phyloP scores from a whole-genome alignment of 352 stramenopile species.

The Saprolegnia diclina region DNA sequence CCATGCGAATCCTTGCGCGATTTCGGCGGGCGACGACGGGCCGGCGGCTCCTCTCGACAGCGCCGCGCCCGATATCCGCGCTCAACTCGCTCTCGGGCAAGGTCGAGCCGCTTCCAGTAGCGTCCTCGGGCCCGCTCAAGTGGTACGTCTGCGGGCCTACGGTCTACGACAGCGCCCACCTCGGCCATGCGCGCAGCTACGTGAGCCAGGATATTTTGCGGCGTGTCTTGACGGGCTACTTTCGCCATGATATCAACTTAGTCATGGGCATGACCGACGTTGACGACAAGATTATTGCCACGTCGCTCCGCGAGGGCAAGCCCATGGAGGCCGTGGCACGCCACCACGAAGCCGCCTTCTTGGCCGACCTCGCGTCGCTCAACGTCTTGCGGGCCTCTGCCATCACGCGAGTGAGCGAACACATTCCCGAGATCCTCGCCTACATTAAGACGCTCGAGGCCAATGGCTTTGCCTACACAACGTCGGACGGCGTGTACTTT shows the following conservation, averaged over 20 bases:
- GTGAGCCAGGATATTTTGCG: constrained; percentile 92
- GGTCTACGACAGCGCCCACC: constrained; percentile 97
- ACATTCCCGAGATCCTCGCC: constrained; percentile 93
- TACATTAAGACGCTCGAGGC: constrained; percentile 91
- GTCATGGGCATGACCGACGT: constrained; percentile 97
- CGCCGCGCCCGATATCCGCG: background rate
- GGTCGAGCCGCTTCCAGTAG: constrained; percentile 42
- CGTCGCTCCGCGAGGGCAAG: constrained; percentile 34
- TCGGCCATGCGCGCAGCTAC: constrained; percentile 96
- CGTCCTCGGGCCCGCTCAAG: constrained; percentile 40
- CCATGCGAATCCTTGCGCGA: background rate
- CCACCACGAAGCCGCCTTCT: constrained; percentile 60
- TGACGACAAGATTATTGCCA: constrained; percentile 97
- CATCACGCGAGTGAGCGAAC: constrained; percentile 90
- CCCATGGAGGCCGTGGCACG: constrained; percentile 45
- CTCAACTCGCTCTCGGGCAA: constrained; percentile 48
- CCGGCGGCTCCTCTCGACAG: background rate
- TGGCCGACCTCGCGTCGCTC: constrained; percentile 53
- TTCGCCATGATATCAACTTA: constrained; percentile 91
- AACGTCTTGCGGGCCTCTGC: constrained; percentile 54
- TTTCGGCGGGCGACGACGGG: background rate
- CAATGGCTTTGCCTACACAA: constrained; percentile 93
- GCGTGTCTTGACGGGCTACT: constrained; percentile 78
- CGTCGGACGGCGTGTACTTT: constrained; percentile 95
- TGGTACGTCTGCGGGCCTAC: constrained; percentile 99